Percentiles rank a stretch among this genome's conserved stretches.
Evolutionary conservation across 768 basidiomycete species (phyloP).

Genomic region (Lactarius trivialis): DNA sequence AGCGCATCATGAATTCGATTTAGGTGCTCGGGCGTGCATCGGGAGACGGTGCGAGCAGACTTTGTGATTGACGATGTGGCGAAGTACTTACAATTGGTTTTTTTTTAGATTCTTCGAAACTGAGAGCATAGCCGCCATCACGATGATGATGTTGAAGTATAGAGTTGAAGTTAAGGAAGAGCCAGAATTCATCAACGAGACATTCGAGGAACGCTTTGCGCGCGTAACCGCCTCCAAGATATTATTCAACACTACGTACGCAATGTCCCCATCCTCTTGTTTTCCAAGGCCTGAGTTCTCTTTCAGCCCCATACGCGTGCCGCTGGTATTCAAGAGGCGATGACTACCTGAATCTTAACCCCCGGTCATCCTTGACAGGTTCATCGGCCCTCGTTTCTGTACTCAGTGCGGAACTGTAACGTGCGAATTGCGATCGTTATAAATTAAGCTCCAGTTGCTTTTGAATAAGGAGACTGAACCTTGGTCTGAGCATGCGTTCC

Average conservation of each 20-base stretch:
- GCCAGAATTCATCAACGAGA: constrained; percentile 39
- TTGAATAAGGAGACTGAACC: neutral
- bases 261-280: neutral
- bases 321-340: too few relatives aligned
- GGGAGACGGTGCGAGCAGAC: constrained; percentile 21
- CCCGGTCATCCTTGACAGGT: too few relatives aligned
- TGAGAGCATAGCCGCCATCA: too few relatives aligned
- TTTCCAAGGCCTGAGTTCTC: neutral
- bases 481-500: neutral
- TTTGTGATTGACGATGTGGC: neutral
- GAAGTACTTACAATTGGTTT: neutral
- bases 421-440: neutral
- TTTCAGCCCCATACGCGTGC: constrained; percentile 18
- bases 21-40: constrained; percentile 23
- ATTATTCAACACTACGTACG: constrained; percentile 9
- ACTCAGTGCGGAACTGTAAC: too few relatives aligned
- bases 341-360: too few relatives aligned
- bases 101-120: too few relatives aligned
- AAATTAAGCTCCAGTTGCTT: neutral
- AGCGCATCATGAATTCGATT: neutral
- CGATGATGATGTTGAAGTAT: too few relatives aligned
- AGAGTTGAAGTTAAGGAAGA: too few relatives aligned
- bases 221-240: neutral
- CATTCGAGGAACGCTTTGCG: constrained; percentile 38
- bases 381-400: neutral